These are phyloP conservation scores for Salix koriyanagi DNA, from an alignment of 345 rosid genomes.

Conservation along the genomic window DNA sequence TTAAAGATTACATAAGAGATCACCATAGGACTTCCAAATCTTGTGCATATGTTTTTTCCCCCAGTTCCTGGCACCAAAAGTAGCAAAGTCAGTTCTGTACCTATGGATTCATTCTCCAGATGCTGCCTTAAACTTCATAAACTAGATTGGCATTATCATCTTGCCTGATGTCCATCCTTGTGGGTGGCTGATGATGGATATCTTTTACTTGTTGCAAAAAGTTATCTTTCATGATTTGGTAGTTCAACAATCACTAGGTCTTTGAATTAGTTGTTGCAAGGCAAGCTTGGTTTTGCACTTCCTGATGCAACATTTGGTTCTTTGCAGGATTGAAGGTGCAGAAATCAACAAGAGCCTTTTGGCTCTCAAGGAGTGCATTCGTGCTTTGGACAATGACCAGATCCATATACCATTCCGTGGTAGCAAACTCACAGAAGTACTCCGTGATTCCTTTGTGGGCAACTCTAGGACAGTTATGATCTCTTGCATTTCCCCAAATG, in stretches of 20 bases:
- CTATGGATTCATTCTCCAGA: neutral
- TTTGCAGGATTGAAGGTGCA: constrained; percentile 84
- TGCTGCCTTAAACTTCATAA: neutral
- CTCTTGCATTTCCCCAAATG: constrained; percentile 95
- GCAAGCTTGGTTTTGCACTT: neutral
- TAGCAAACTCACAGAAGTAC: constrained; percentile 95
- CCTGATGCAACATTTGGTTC: neutral
- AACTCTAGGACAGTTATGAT: constrained; percentile 95
- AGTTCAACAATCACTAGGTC: neutral
- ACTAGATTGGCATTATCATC: neutral
- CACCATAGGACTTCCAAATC: neutral
- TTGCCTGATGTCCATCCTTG: neutral
- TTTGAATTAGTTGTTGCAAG: neutral
- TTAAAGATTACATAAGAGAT: no score
- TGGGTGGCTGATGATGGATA: neutral
- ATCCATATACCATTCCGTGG: constrained; percentile 94
- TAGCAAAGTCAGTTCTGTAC: neutral
- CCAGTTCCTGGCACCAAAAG: neutral
- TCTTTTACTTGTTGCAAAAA: neutral
- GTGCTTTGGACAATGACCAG: constrained; percentile 95
- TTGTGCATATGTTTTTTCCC: neutral
- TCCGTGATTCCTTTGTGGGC: constrained; percentile 94
- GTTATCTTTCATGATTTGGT: neutral
- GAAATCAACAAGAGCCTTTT: constrained; percentile 92
- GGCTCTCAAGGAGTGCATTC: constrained; percentile 97